phyloP scores from a whole-genome alignment of 768 basidiomycete genomes.

The Russula griseocarnosa region DNA sequence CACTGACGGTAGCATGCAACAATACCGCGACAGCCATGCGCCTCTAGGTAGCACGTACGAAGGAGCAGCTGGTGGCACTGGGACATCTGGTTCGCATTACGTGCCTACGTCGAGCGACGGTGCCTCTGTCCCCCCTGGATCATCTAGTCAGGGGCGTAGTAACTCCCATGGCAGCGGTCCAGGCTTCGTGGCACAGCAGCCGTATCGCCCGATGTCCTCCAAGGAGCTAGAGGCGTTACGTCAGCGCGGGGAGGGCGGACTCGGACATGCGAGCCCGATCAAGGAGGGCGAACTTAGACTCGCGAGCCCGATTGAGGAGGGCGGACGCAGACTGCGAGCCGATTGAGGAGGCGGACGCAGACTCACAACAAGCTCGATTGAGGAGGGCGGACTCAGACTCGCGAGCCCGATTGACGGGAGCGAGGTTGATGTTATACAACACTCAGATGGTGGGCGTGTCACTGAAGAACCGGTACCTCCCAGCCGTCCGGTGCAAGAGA shows the following conservation, averaged over 20 bases:
- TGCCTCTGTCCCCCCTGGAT: background rate
- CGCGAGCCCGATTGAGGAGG: too few species aligned
- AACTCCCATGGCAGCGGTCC: slow-evolving; percentile 2
- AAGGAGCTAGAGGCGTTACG: slow-evolving; percentile 36
- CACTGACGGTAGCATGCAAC: slow-evolving; percentile 30
- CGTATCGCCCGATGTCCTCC: slow-evolving; percentile 20
- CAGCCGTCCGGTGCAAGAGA: slow-evolving; percentile 28
- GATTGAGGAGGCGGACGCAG: too few species aligned
- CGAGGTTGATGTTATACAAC: slow-evolving; percentile 31
- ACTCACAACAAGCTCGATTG: too few species aligned
- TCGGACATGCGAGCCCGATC: slow-evolving; percentile 30
- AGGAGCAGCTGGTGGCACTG: slow-evolving; percentile 25
- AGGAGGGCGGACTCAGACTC: too few species aligned
- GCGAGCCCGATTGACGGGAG: slow-evolving; percentile 28
- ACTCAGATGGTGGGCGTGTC: slow-evolving; percentile 33
- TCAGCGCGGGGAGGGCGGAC: slow-evolving; percentile 23
- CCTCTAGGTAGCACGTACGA: slow-evolving; percentile 29
- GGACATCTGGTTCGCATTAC: slow-evolving; percentile 28
- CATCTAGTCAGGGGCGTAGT: background rate
- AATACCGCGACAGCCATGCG: slow-evolving; percentile 29
- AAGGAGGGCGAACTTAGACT: too few species aligned
- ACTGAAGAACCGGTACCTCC: slow-evolving; percentile 4
- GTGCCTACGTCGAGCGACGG: slow-evolving; percentile 22
- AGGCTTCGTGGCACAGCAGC: slow-evolving; percentile 16
- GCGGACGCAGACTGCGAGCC: too few species aligned